Evolutionary conservation across 2,329 filamentous ascomycete species (phyloP), one percentile per base, ranked within the genome.

Genomic region (Fusarium nodosum): DNA sequence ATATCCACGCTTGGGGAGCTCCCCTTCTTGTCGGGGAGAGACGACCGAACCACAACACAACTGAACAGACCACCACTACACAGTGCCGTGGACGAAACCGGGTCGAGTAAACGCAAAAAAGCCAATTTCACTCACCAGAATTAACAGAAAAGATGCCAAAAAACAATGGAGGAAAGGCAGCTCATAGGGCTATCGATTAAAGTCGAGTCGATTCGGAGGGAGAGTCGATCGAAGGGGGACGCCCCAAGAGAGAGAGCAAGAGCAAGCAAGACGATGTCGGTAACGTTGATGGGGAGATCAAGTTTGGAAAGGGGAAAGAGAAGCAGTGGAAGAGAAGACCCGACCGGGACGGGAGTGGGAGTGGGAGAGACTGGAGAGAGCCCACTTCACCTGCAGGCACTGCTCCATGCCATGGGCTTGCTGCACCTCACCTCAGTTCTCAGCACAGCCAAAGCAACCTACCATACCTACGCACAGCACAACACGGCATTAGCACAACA

Each of bases 221-320:
- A 60, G 60, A 53, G 57, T 52, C 67, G 66, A 55, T 67, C 67
- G 67, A 70, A 70, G 59, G 67, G 63, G 60, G 61, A 41, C 50
- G 47, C 68, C 68, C 60, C 64, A 46, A 55, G 45, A 61, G 55
- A 60, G 55, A 60, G 52, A 68, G 54, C 64, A 59, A 69, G 63
- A 42, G 53, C 59, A 60, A 69, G 63, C 39, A 51, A 61, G 60
- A 65, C 56, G 60, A 55, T 39, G 56, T 65, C 61, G 60, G 60
- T 64, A 59, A 70, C 63, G 68, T 71, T 69, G 69, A 73, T 72
- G 68, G 60, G 64, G 59, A 68, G 70, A 71, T 60, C 63, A 65
- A 66, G 72, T 65, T 70, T 69, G 45, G 68, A 63, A 74, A 74
- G 66, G 71, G 72, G 71, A 73, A 70, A 71, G 64, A 53, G 60